Evolutionary conservation across 2,329 filamentous ascomycete genomes (phyloP), one percentile per base, ranked within the genome.

Genomic region (Colletotrichum viniferum): DNA sequence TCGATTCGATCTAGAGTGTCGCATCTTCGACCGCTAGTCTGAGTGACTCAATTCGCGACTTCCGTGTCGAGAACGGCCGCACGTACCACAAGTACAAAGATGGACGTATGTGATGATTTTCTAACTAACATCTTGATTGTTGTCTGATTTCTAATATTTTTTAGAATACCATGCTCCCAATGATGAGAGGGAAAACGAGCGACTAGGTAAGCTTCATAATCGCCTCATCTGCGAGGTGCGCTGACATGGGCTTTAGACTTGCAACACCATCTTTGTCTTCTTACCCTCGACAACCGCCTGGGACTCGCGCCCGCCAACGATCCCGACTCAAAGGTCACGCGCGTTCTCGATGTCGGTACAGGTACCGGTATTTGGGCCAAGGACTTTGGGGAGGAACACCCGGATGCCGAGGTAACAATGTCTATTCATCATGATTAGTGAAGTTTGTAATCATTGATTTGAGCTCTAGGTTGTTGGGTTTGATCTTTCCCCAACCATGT

Each of bases 221-320:
- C 30, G 3, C 32, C 9, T 16, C 7, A 14, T 48, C 3, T n/a
- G 6, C 16, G 7, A 60, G 14, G 8, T 24, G 16, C 5, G 24
- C 7, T 55, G 14, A 16, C 32, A 7, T 0, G 4, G 7, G 1
- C 12, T 7, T 6, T 12, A 69, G 88, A 91, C 73, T 81, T 89
- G 77, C 88, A 90, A 78, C 89, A 91, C 79, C 86, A 90, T 77
- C 86, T 91, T 78, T 87, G 87, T 79, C 87, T 86, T 61, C 73
- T 88, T 61, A 78, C 88, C 38, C 84, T 88, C 48, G 81, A 85
- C 32, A 61, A 69, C 55, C 34, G 21, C 5, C 7, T 69, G 34
- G 66, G 55, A 3, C 66, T 69, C 3, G 66, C 52, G 18, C 55
- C 66, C 1, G 6, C 66, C 21, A 68, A 69, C 12, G 18, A 61